Base-by-base conservation (phyloP, 495 filamentous ascomycete species). In the Penicillium alfredii region DNA sequence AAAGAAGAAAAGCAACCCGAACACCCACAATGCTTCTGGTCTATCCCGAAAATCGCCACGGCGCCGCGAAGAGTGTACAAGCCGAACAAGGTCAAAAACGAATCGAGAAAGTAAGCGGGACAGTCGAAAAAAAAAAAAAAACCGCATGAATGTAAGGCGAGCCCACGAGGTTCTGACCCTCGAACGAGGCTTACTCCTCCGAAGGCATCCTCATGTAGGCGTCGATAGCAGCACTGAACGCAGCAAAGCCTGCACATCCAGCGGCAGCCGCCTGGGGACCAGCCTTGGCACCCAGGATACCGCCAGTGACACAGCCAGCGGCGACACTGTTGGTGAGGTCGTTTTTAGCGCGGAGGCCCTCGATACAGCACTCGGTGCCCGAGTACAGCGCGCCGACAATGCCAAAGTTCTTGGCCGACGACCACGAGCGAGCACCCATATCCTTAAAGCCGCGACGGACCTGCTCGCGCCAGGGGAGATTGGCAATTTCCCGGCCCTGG, bases 221-320 rank as follows among this genome's bases (percentile, higher is more conserved):
- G 73, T 98, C 92, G 62, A 98, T 96, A 8, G 92, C 92, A 31
- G 84, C 80, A 66, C 82, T 88, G 56, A 98, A 98, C 17, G 88
- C 93, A 31, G 92, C 92, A 59, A 98, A 97, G 5, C 92, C 92
- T 4, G 77, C 88, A 62, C 93, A 97, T 5, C 92, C 92, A 12
- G 88, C 63, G 5, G 82, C 86, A 13, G 85, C 87, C 14, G 92
- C 93, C 60, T 93, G 86, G 3, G 92, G 92, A 3, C 92, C 92
- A 3, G 85, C 90, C 55, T 81, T 82, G 8, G 78, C 75, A 18
- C 84, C 90, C 34, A 97, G 60, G 21, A 85, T 82, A 10, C 88
- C 92, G 8, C 92, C 92, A 5, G 92, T 97, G 13, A 96, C 62
- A 61, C 93, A 97, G 0, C 92, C 92, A 3, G 89, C 86, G 6